phyloP scores from a whole-genome alignment of 805 yeast genomes.

The Maudiozyma serrabonitensis region DNA sequence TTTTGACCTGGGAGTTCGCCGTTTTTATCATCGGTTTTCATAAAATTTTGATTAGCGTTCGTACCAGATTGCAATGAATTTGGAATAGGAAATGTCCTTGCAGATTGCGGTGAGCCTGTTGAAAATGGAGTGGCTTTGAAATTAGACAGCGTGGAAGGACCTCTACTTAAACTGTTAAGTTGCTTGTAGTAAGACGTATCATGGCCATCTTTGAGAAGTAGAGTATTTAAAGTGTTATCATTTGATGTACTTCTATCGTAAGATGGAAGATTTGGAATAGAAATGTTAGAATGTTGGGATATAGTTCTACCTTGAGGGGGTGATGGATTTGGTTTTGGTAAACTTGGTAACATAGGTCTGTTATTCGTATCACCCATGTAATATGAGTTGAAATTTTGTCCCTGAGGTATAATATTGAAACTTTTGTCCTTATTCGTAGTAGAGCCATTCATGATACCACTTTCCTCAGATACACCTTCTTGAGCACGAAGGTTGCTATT shows the following conservation, averaged over 20 bases:
- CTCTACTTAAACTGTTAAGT: neutral
- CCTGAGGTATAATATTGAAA: neutral
- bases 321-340: constrained; percentile 1
- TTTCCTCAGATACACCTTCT: neutral
- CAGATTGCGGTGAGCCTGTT: neutral
- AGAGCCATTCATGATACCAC: neutral
- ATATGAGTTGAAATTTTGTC: neutral
- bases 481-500: constrained; percentile 1
- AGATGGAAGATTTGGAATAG: neutral
- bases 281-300: neutral
- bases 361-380: neutral
- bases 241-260: neutral
- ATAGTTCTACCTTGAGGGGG: neutral
- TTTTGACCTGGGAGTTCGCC: too few species aligned
- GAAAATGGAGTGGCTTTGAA: neutral
- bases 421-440: neutral
- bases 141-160: neutral
- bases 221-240: neutral
- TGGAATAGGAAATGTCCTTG: neutral
- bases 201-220: neutral
- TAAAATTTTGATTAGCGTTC: neutral
- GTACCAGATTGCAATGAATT: neutral
- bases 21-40: neutral
- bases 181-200: neutral
- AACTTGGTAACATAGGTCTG: constrained; percentile 2